Evolutionary conservation across 1,284 basidiomycete species (phyloP).

Genomic region (Ganoderma sinense): DNA sequence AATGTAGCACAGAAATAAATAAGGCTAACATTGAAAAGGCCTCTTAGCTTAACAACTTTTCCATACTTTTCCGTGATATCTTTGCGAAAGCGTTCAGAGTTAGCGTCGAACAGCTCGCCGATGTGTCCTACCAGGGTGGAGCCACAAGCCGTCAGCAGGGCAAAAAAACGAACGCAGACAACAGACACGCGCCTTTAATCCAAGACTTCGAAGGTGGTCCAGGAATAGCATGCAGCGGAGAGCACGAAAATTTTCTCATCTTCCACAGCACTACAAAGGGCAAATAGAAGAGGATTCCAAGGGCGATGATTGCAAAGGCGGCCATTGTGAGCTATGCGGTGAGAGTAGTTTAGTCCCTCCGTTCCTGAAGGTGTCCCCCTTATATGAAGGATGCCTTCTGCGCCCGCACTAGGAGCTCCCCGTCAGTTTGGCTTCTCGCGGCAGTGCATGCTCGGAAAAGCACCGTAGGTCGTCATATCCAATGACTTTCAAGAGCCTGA

Average conservation of each 20-base stretch:
- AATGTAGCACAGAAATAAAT: too few relatives aligned
- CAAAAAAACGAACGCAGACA: background rate
- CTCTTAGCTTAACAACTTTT: background rate
- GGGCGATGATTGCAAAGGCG: background rate
- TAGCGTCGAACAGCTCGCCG: background rate
- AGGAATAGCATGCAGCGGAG: constrained; percentile 9
- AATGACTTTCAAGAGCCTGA: background rate
- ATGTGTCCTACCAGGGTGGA: constrained; percentile 4
- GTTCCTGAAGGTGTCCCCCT: background rate
- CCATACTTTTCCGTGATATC: constrained; percentile 10
- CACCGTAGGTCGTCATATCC: background rate
- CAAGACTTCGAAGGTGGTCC: constrained; percentile 7
- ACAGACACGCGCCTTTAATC: background rate
- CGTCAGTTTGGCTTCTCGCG: background rate
- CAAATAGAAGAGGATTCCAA: constrained; percentile 2
- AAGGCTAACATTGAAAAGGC: constrained; percentile 2
- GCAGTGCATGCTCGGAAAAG: background rate
- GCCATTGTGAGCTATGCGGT: background rate
- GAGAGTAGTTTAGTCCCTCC: background rate
- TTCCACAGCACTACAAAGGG: constrained; percentile 3
- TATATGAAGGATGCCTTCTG: background rate
- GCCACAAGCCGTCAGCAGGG: background rate
- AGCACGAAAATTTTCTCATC: background rate
- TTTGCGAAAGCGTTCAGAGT: constrained; percentile 1
- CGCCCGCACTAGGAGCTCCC: too few relatives aligned